These are phyloP conservation scores for Dendrobium nobile DNA, from an alignment of 106 monocot species.

Conservation along the genomic window DNA sequence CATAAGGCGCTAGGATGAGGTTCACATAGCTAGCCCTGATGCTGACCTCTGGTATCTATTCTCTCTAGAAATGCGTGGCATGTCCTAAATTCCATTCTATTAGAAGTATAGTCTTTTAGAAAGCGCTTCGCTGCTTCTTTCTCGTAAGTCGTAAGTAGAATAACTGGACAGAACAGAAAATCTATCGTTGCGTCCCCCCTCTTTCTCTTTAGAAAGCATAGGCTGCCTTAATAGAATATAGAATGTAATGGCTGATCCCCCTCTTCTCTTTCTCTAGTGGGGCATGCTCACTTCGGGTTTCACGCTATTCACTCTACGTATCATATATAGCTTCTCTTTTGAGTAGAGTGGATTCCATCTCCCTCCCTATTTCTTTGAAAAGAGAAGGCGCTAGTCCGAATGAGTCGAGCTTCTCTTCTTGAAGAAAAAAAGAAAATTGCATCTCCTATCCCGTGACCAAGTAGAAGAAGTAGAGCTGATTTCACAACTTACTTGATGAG, in stretches of 20 bases:
- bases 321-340: constrained; percentile 1
- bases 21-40: no score
- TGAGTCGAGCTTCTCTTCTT: neutral
- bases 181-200: constrained; percentile 3
- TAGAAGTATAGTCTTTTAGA: neutral
- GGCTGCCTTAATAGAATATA: neutral
- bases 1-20: no score
- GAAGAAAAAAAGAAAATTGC: neutral
- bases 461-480: constrained; percentile 3
- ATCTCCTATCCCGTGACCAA: constrained; percentile 3
- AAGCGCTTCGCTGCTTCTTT: neutral
- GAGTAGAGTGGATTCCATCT: constrained; percentile 3
- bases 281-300: constrained; percentile 2
- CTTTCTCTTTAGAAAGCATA: constrained; percentile 3
- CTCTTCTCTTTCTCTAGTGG: constrained; percentile 1
- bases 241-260: neutral
- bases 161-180: neutral
- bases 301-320: constrained; percentile 3
- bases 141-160: neutral
- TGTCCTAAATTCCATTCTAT: no score
- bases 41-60: no score
- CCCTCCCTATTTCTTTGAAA: neutral
- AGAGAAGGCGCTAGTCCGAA: constrained; percentile 1
- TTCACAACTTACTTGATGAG: neutral
- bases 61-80: no score